phyloP scores from a whole-genome alignment of 2,329 filamentous ascomycete species.

The Pestalotiopsis sp. region DNA sequence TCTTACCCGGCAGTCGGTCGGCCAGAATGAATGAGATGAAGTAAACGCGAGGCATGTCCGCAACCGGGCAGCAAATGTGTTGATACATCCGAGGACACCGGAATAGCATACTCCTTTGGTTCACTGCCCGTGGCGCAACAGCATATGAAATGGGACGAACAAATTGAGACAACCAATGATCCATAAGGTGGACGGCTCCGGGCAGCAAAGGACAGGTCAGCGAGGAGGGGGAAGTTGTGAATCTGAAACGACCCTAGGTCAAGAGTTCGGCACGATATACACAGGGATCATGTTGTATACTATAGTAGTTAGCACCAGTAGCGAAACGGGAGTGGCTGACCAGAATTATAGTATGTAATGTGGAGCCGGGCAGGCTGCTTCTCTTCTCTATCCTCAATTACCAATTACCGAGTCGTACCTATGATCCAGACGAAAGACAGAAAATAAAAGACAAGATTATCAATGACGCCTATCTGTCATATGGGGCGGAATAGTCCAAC shows the following conservation, averaged over 20 bases:
- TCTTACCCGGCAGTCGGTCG: background rate
- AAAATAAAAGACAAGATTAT: too few relatives aligned
- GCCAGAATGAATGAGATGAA: background rate
- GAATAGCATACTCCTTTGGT: background rate
- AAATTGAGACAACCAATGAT: background rate
- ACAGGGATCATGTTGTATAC: background rate
- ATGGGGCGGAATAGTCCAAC: too few relatives aligned
- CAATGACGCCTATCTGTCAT: too few relatives aligned
- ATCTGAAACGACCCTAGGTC: slow-evolving; percentile 7
- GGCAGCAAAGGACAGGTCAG: background rate
- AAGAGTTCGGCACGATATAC: background rate
- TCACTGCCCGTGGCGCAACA: background rate
- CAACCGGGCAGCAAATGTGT: background rate
- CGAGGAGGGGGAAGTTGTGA: background rate
- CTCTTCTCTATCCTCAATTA: too few relatives aligned
- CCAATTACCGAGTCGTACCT: too few relatives aligned
- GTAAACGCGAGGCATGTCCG: background rate
- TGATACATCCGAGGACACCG: background rate
- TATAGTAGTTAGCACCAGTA: background rate
- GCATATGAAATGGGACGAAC: background rate
- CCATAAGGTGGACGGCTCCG: background rate
- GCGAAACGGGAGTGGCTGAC: slow-evolving; percentile 6
- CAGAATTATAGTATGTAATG: too few relatives aligned
- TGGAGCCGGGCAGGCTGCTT: too few relatives aligned
- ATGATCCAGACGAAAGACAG: too few relatives aligned